Evolutionary conservation across 768 basidiomycete genomes (phyloP).

Genomic region (Naganishia vaughanmartiniae): DNA sequence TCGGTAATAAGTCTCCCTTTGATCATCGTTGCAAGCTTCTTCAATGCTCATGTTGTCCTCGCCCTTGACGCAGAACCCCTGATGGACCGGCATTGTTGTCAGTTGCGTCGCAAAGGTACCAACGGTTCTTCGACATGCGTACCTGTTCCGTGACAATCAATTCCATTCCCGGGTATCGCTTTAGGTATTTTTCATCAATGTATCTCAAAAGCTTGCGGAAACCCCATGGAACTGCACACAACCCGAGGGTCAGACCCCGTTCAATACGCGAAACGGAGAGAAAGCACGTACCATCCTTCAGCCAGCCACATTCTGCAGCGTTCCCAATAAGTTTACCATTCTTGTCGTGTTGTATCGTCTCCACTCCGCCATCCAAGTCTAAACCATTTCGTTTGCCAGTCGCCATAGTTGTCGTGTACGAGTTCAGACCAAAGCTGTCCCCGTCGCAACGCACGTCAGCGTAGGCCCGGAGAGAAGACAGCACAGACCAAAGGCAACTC

Average conservation of each 20-base stretch:
- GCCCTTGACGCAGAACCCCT: slow-evolving; percentile 31
- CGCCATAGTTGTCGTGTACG: slow-evolving; percentile 26
- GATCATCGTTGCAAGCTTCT: slow-evolving; percentile 27
- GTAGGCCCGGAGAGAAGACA: neutral
- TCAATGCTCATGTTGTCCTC: slow-evolving; percentile 28
- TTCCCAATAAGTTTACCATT: slow-evolving; percentile 16
- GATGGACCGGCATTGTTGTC: neutral
- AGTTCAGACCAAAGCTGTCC: slow-evolving; percentile 31
- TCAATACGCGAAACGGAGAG: neutral
- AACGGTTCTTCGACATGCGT: neutral
- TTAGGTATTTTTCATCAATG: slow-evolving; percentile 27
- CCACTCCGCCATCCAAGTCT: slow-evolving; percentile 6
- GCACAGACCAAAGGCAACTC: neutral
- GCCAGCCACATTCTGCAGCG: neutral
- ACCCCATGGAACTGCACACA: slow-evolving; percentile 32
- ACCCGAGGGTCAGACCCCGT: neutral
- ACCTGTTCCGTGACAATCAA: slow-evolving; percentile 34
- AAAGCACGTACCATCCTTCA: slow-evolving; percentile 5
- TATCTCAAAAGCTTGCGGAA: slow-evolving; percentile 34
- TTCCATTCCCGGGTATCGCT: slow-evolving; percentile 6
- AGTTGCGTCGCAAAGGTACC: too few species aligned
- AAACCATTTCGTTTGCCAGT: slow-evolving; percentile 22
- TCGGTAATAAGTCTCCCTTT: slow-evolving; percentile 31
- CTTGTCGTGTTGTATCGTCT: slow-evolving; percentile 10
- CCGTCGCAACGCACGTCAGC: neutral